A percentile compares a stretch with the other conserved stretches of the same genome.
These are phyloP conservation scores for Aspergillus jensenii DNA, from an alignment of 2,329 filamentous ascomycete species.

Conservation along the genomic window DNA sequence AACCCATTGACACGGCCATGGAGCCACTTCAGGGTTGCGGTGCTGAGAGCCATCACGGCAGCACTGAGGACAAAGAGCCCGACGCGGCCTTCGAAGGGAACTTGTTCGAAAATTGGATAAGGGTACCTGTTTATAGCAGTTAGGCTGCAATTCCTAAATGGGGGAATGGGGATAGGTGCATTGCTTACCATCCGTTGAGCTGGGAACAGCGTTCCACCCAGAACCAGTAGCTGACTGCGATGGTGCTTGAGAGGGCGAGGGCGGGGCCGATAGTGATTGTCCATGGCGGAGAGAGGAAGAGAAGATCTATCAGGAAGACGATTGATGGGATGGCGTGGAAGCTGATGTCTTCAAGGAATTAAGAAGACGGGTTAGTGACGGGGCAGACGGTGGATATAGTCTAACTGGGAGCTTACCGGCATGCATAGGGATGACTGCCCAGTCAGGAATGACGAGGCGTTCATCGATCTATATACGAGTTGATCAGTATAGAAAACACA, in stretches of 20 bases:
- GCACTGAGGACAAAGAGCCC: slow-evolving; percentile 70
- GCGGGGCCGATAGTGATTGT: slow-evolving; percentile 55
- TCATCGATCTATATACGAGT: slow-evolving; percentile 38
- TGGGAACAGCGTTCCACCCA: slow-evolving; percentile 63
- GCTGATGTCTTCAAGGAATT: slow-evolving; percentile 37
- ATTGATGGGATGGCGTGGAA: slow-evolving; percentile 56
- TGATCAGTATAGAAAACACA: not conserved
- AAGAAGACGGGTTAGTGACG: not conserved
- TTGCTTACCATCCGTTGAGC: slow-evolving; percentile 57
- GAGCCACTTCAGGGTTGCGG: slow-evolving; percentile 65
- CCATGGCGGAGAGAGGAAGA: slow-evolving; percentile 62
- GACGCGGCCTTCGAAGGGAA: slow-evolving; percentile 65
- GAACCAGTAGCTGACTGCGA: slow-evolving; percentile 63
- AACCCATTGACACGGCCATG: slow-evolving; percentile 57
- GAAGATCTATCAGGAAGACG: slow-evolving; percentile 54
- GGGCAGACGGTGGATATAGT: not conserved
- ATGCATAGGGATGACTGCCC: slow-evolving; percentile 35
- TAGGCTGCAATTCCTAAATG: not conserved
- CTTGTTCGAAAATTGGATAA: slow-evolving; percentile 76
- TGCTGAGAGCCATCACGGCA: slow-evolving; percentile 69
- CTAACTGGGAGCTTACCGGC: slow-evolving; percentile 32
- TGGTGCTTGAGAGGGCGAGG: slow-evolving; percentile 47
- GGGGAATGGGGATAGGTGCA: slow-evolving; percentile 21
- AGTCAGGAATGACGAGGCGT: slow-evolving; percentile 51
- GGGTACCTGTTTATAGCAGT: slow-evolving; percentile 62